Base-by-base conservation (phyloP, 495 filamentous ascomycete species). In the Durotheca rogersii region DNA sequence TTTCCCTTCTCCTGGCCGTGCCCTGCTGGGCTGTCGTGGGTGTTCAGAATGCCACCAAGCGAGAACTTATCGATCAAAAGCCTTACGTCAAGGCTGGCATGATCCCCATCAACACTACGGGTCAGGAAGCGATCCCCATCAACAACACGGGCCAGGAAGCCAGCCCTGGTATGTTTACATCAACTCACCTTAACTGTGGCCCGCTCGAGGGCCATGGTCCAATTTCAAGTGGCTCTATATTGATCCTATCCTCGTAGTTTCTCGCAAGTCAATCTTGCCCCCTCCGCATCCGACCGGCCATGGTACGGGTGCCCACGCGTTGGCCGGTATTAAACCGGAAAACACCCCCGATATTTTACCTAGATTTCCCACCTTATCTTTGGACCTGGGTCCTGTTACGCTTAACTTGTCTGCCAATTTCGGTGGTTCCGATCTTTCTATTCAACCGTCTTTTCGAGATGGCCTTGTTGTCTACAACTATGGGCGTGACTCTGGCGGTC, bases 1-100 rank as follows among this genome's bases (percentile, higher is more conserved):
- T n/a, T n/a, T n/a, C n/a, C n/a, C n/a, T n/a, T n/a, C 33, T 65
- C 29, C 33, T 62, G 54, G 61, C 58, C 27, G 14, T 56, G 29
- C 47, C 19, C 55, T 36, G 53, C 20, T 43, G 44, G 10, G 27
- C 48, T 38, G 23, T 16, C 17, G 30, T 42, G 9, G 43, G 27
- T 11, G 45, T 46, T 10, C 18, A 2, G 7, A 14, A 4, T 19
- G 30, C 15, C 16, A 33, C 45, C 18, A 49, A 39, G 38, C 49
- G 49, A 30, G 55, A 27, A 14, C 3, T 33, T n/a, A n/a, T n/a
- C n/a, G n/a, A n/a, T n/a, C n/a, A n/a, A n/a, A n/a, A n/a, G n/a
- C n/a, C n/a, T n/a, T n/a, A n/a, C n/a, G n/a, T n/a, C n/a, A n/a
- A n/a, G n/a, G n/a, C n/a, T n/a, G n/a, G n/a, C n/a, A n/a, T n/a